A percentile compares a stretch with the other conserved stretches of the same genome.
phyloP scores from a whole-genome alignment of 176 grass and related monocot species.

The barley (Hordeum vulgare) region DNA sequence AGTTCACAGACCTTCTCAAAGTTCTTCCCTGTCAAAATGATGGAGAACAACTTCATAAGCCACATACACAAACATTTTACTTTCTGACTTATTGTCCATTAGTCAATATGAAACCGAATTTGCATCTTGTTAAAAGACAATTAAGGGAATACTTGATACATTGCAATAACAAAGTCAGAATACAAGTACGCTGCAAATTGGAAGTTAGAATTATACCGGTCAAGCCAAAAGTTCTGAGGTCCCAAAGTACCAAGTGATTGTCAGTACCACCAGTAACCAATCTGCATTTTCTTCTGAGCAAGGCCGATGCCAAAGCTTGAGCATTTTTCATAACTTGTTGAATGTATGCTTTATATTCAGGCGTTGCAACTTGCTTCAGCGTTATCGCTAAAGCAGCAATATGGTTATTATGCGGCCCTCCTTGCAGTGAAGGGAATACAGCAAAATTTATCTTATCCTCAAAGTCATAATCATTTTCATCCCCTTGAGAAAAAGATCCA shows the following conservation, averaged over 20 bases:
- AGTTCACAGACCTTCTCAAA: constrained; percentile 96
- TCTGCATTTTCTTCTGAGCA: constrained; percentile 92
- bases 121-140: background rate
- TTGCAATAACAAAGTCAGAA: background rate
- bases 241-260: constrained; percentile 98
- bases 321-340: constrained; percentile 96
- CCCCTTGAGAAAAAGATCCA: constrained; percentile 46
- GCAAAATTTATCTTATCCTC: constrained; percentile 92
- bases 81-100: background rate
- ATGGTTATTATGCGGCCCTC: constrained; percentile 98
- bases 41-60: background rate
- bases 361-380: constrained; percentile 82
- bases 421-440: constrained; percentile 96
- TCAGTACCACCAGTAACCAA: constrained; percentile 96
- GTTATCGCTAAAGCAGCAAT: constrained; percentile 91
- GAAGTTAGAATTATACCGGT: constrained; percentile 51
- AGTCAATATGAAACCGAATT: background rate
- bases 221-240: constrained; percentile 92
- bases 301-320: constrained; percentile 76
- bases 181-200: background rate
- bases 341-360: constrained; percentile 95
- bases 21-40: constrained; percentile 64
- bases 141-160: background rate
- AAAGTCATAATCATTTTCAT: constrained; percentile 71
- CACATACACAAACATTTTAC: background rate